Percentiles rank a stretch among this genome's conserved stretches.
These are phyloP conservation scores for Toxoplasma gondii DNA, from an alignment of 169 alveolate genomes.

Conservation along the genomic window DNA sequence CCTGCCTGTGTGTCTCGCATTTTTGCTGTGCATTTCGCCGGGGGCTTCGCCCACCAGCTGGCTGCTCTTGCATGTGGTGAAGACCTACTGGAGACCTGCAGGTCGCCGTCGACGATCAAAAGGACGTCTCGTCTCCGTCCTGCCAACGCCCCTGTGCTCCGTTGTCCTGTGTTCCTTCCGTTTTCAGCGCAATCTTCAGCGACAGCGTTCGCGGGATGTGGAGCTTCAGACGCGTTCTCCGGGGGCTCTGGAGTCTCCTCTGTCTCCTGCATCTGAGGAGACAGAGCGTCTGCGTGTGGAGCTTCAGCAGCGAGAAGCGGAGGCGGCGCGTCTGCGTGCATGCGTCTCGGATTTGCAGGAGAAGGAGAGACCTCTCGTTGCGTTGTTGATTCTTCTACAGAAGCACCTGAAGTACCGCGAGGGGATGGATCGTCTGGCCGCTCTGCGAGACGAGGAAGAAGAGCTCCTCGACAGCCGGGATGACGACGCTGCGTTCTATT, in stretches of 20 bases:
- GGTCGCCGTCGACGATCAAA: no score
- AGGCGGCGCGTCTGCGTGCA: neutral
- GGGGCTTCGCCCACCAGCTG: no score
- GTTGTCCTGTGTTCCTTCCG: no score
- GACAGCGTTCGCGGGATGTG: neutral
- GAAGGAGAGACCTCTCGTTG: neutral
- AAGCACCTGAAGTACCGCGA: slow-evolving; percentile 14
- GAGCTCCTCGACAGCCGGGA: neutral
- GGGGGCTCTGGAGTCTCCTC: neutral
- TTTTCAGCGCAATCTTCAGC: neutral
- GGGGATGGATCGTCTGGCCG: neutral
- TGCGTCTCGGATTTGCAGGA: neutral
- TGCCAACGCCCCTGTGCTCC: no score
- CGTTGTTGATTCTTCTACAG: slow-evolving; percentile 26
- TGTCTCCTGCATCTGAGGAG: neutral
- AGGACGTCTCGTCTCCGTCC: no score
- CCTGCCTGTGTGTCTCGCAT: no score
- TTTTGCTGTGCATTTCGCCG: no score
- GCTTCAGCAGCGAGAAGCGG: neutral
- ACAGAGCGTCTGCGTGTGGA: neutral
- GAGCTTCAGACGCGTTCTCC: neutral
- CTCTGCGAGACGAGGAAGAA: neutral
- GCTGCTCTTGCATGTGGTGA: no score
- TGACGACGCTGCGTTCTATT: neutral
- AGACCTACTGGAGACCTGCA: no score